A percentile compares a stretch with the other conserved stretches of the same genome.
These are phyloP conservation scores for Mimosa pudica DNA, from an alignment of 306 rosid genomes.

Conservation along the genomic window DNA sequence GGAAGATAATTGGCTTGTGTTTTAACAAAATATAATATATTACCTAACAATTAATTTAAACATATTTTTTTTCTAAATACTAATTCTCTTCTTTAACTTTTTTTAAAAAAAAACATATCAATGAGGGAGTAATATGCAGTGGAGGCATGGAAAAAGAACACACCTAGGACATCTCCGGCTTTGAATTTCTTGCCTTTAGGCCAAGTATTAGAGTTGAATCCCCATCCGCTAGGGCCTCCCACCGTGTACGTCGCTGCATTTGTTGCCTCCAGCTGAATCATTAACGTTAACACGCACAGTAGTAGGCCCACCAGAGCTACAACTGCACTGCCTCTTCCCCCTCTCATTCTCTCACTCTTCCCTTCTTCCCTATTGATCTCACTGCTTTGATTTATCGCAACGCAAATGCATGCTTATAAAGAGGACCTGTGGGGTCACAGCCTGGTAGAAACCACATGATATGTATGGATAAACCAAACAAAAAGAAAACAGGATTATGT, in stretches of 20 bases:
- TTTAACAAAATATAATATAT: too few relatives aligned
- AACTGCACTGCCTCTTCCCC: conserved; percentile 79
- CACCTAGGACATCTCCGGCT: conserved; percentile 62
- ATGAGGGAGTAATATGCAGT: too few relatives aligned
- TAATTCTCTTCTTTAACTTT: too few relatives aligned
- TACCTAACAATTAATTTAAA: too few relatives aligned
- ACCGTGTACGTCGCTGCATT: conserved; percentile 53
- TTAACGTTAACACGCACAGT: conserved; percentile 38
- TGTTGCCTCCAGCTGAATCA: conserved; percentile 33
- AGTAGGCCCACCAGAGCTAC: conserved; percentile 32
- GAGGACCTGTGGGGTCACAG: conserved; percentile 23
- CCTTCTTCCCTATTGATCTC: background rate
- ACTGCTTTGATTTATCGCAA: conserved; percentile 4
- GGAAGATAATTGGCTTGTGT: too few relatives aligned
- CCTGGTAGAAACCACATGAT: conserved; percentile 7
- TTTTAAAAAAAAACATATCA: too few relatives aligned
- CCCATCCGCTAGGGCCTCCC: conserved; percentile 64
- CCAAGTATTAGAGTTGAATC: conserved; percentile 55
- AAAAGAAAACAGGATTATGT: background rate
- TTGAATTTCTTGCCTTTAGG: conserved; percentile 56
- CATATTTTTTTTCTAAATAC: too few relatives aligned
- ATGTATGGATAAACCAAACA: background rate
- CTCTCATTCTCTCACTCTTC: conserved; percentile 24
- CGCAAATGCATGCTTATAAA: conserved; percentile 32
- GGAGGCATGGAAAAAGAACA: conserved; percentile 2